These are phyloP conservation scores for Fomitopsis pulvina DNA, from an alignment of 768 basidiomycete genomes.

Conservation along the genomic window DNA sequence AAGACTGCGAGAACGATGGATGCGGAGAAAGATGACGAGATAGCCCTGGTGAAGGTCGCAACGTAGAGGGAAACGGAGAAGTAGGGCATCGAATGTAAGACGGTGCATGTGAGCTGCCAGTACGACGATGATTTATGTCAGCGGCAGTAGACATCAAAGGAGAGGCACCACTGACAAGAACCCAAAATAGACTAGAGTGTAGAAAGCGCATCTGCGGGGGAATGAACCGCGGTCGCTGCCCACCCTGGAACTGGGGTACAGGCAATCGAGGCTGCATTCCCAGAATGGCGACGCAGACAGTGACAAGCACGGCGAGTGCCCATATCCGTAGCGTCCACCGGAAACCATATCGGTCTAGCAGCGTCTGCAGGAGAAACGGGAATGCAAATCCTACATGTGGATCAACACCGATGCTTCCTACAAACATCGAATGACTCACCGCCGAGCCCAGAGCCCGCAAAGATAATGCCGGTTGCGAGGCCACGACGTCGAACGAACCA, in stretches of 20 bases:
- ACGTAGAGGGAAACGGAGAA: constrained; percentile 22
- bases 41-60: constrained; percentile 14
- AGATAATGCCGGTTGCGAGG: constrained; percentile 15
- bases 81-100: constrained; percentile 20
- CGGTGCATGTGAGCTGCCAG: constrained; percentile 9
- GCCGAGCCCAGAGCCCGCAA: constrained; percentile 16
- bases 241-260: constrained; percentile 10
- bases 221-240: constrained; percentile 15
- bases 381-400: constrained; percentile 18
- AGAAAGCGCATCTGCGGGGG: constrained; percentile 16
- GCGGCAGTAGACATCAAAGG: no score
- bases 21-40: constrained; percentile 15
- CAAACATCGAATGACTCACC: no score
- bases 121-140: background rate
- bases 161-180: constrained; percentile 13
- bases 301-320: constrained; percentile 10
- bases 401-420: no score
- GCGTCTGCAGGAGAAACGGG: constrained; percentile 12
- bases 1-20: constrained; percentile 19
- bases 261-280: constrained; percentile 19
- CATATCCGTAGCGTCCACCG: constrained; percentile 19
- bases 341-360: constrained; percentile 14
- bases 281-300: constrained; percentile 11
- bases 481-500: constrained; percentile 17
- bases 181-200: constrained; percentile 15